Conservation (phyloP, 805 yeast species). For the Blastobotrys mokoenaii region DNA sequence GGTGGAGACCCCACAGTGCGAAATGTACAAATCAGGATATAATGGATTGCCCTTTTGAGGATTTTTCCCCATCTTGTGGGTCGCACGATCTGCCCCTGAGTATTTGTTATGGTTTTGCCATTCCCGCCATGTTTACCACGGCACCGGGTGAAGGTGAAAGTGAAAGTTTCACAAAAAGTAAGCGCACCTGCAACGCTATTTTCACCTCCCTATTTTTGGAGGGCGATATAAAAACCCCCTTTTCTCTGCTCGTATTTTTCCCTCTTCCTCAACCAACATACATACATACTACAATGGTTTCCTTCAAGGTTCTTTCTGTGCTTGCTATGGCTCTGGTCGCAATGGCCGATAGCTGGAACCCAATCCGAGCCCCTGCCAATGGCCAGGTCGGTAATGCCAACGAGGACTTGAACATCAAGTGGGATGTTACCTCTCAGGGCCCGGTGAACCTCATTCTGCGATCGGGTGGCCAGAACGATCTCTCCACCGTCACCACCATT, state of each 20-base stretch:
- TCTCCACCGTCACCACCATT: slow-evolving; percentile 19
- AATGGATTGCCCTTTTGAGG: no score
- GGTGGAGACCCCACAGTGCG: no score
- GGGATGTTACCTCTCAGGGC: slow-evolving; percentile 22
- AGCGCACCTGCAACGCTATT: background rate
- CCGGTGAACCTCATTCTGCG: slow-evolving; percentile 23
- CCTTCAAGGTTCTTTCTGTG: slow-evolving; percentile 2
- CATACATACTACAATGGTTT: slow-evolving; percentile 1
- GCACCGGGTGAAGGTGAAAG: no score
- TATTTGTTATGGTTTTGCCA: no score
- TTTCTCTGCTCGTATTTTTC: background rate
- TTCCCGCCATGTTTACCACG: no score
- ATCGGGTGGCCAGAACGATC: slow-evolving; percentile 21
- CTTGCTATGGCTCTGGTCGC: background rate
- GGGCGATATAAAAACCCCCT: background rate
- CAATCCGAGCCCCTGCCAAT: slow-evolving; percentile 20
- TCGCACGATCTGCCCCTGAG: no score
- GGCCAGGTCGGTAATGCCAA: slow-evolving; percentile 25
- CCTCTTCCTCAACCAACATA: background rate
- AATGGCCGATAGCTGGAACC: slow-evolving; percentile 14
- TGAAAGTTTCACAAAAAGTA: no score
- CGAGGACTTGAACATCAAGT: slow-evolving; percentile 20
- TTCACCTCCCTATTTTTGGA: background rate
- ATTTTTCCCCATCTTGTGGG: no score
- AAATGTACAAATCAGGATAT: no score